Evolutionary conservation across 1,139 yeast species (phyloP).

Genomic region (Lizanozyma gosingica): DNA sequence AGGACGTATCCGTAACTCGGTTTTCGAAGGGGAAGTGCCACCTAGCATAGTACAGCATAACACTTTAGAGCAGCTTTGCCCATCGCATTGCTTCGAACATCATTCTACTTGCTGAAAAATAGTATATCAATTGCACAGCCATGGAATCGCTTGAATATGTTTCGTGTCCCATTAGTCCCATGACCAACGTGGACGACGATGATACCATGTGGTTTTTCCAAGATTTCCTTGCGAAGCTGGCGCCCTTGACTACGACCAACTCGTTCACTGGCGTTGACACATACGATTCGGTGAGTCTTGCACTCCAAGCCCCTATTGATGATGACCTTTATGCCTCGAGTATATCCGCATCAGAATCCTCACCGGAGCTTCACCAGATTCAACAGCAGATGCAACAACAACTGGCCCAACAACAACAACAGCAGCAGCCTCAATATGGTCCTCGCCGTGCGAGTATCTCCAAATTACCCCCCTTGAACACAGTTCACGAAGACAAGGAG

Average conservation of each 20-base stretch:
- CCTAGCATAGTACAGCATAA: too few species aligned
- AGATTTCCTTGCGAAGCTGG: background rate
- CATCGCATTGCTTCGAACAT: too few species aligned
- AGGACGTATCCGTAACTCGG: too few species aligned
- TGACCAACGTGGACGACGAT: background rate
- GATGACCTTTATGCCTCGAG: background rate
- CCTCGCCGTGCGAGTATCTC: conserved; percentile 1
- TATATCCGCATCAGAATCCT: background rate
- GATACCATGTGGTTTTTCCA: background rate
- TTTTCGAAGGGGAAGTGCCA: too few species aligned
- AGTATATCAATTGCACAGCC: background rate
- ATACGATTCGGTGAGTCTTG: background rate
- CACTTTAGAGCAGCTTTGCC: too few species aligned
- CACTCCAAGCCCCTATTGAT: background rate
- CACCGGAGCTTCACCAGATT: background rate
- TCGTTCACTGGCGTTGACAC: background rate
- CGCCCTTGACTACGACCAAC: background rate
- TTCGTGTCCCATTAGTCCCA: background rate
- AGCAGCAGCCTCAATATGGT: conserved; percentile 7
- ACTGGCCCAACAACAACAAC: conserved; percentile 7
- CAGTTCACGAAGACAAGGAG: background rate
- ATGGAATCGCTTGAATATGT: background rate
- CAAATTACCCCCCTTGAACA: background rate
- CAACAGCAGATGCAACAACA: conserved; percentile 4
- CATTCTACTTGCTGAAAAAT: too few species aligned